Evolutionary conservation across 2,329 filamentous ascomycete species (phyloP).

Genomic region (Hypoxylon sp.): DNA sequence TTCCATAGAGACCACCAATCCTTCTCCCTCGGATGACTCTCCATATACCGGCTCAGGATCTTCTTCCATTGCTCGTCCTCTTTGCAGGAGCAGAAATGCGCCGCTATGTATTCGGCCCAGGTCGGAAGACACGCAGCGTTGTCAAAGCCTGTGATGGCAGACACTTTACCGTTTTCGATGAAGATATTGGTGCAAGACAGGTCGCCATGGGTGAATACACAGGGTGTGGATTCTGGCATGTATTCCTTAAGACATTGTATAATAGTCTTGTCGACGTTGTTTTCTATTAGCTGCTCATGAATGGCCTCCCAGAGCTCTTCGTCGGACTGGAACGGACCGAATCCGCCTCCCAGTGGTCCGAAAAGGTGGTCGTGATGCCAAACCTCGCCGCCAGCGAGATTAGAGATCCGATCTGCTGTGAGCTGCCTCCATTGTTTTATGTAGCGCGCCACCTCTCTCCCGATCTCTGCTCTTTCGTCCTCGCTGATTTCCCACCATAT

Average conservation of each 20-base stretch:
- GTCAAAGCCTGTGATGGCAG: slow-evolving; percentile 39
- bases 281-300: slow-evolving; percentile 10
- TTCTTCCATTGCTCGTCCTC: slow-evolving; percentile 44
- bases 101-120: slow-evolving; percentile 40
- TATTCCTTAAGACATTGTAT: slow-evolving; percentile 30
- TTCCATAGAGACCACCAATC: slow-evolving; percentile 44
- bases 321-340: slow-evolving; percentile 39
- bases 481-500: slow-evolving; percentile 39
- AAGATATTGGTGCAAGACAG: slow-evolving; percentile 40
- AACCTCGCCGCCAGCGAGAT: slow-evolving; percentile 33
- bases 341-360: slow-evolving; percentile 21
- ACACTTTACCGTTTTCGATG: slow-evolving; percentile 29
- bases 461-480: slow-evolving; percentile 30
- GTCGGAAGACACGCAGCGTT: slow-evolving; percentile 39
- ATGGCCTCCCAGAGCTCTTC: slow-evolving; percentile 36
- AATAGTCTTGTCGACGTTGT: slow-evolving; percentile 20
- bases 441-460: slow-evolving; percentile 35
- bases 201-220: slow-evolving; percentile 44
- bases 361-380: slow-evolving; percentile 36
- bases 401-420: slow-evolving; percentile 29
- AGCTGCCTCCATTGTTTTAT: slow-evolving; percentile 38
- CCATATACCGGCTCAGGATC: slow-evolving; percentile 35
- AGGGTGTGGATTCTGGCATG: slow-evolving; percentile 40
- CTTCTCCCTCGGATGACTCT: slow-evolving; percentile 28
- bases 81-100: slow-evolving; percentile 40